These are phyloP conservation scores for Skeletonema grethae DNA, from an alignment of 108 stramenopile genomes.

Conservation along the genomic window DNA sequence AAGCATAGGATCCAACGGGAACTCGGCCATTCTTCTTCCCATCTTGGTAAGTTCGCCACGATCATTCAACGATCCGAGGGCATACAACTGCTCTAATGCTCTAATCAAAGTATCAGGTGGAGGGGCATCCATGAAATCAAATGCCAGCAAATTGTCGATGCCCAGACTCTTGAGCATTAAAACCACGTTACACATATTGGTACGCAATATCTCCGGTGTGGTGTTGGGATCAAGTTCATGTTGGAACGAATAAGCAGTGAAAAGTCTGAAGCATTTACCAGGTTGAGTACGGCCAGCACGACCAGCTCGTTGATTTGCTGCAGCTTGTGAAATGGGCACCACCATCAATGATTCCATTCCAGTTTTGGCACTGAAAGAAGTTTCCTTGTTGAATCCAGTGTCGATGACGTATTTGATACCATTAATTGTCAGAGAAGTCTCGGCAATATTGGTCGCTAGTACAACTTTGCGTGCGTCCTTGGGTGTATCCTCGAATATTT, in stretches of 20 bases:
- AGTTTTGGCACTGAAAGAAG: conserved; percentile 93
- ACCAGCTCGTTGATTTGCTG: conserved; percentile 94
- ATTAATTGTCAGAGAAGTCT: conserved; percentile 96
- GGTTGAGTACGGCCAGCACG: conserved; percentile 96
- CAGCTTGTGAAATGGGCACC: conserved; percentile 97
- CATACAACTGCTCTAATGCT: conserved; percentile 96
- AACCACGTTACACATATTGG: conserved; percentile 99
- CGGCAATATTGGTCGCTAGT: conserved; percentile 98
- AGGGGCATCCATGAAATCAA: conserved; percentile 99
- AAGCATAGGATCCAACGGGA: conserved; percentile 98
- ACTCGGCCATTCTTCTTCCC: conserved; percentile 98
- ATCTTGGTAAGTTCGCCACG: conserved; percentile 98
- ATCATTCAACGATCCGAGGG: conserved; percentile 99
- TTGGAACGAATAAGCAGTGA: conserved; percentile 97
- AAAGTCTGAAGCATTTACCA: conserved; percentile 99
- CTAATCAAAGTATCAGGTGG: conserved; percentile 96
- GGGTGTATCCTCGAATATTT: conserved; percentile 97
- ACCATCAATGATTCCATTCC: conserved; percentile 98
- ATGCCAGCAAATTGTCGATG: conserved; percentile 96
- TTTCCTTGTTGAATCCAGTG: conserved; percentile 98
- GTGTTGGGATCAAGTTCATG: conserved; percentile 98
- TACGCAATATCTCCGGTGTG: conserved; percentile 97
- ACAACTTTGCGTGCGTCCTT: conserved; percentile 96
- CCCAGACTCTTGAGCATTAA: conserved; percentile 98
- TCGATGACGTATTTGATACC: conserved; percentile 99